phyloP scores from a whole-genome alignment of 345 rosid genomes.

The Brassica incana region DNA sequence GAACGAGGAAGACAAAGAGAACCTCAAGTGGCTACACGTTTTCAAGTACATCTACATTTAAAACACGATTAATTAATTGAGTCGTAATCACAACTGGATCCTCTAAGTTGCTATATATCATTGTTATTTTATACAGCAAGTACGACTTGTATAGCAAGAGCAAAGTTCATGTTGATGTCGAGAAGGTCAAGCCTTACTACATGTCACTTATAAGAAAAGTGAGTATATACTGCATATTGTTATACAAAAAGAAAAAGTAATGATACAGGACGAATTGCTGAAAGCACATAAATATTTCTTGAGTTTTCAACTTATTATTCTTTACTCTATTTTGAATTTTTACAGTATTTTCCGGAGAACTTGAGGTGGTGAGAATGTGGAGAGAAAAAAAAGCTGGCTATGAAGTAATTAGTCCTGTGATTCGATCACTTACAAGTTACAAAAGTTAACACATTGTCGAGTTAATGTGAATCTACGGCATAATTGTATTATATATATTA shows the following conservation, averaged over 20 bases:
- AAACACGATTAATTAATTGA: not conserved
- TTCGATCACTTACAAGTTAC: not conserved
- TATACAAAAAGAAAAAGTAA: not conserved
- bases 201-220: slow-evolving; percentile 61
- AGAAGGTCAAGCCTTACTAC: slow-evolving; percentile 62
- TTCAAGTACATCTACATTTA: slow-evolving; percentile 51
- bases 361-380: slow-evolving; percentile 31
- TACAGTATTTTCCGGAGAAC: slow-evolving; percentile 36
- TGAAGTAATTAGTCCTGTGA: not conserved
- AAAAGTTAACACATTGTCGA: slow-evolving; percentile 12
- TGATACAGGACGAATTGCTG: not conserved
- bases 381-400: not conserved
- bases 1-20: slow-evolving; percentile 56
- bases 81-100: not conserved
- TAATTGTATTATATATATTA: not conserved
- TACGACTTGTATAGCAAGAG: slow-evolving; percentile 72
- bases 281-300: not conserved
- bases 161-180: slow-evolving; percentile 59
- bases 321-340: not conserved
- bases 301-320: not conserved
- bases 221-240: slow-evolving; percentile 9
- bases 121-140: slow-evolving; percentile 46
- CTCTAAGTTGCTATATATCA: not conserved
- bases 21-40: slow-evolving; percentile 58
- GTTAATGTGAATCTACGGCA: not conserved